phyloP scores from a whole-genome alignment of 202 grass and related monocot species.

The Bolboschoenoplectus hybrid region DNA sequence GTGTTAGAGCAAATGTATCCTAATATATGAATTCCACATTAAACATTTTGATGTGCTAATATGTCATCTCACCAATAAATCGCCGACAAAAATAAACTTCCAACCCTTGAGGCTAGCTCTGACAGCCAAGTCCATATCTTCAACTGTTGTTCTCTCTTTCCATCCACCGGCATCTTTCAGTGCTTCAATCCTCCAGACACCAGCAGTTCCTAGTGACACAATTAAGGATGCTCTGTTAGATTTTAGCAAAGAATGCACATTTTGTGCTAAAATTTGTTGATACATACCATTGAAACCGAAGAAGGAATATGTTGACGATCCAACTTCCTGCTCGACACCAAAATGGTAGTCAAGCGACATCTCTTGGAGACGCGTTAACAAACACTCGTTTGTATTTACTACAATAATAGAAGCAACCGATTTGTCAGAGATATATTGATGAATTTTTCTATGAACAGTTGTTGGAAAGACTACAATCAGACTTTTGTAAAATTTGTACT shows the following conservation, averaged over 20 bases:
- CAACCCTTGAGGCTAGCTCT: slow-evolving; percentile 66
- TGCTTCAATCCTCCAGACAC: slow-evolving; percentile 69
- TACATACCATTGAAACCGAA: slow-evolving; percentile 77
- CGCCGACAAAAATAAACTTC: slow-evolving; percentile 65
- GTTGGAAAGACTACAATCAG: not conserved
- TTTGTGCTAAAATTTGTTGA: not conserved
- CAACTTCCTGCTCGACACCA: slow-evolving; percentile 74
- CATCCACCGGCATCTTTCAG: slow-evolving; percentile 70
- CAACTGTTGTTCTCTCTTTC: slow-evolving; percentile 84
- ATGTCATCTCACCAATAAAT: slow-evolving; percentile 43
- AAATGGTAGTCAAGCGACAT: slow-evolving; percentile 98
- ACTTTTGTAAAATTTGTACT: slow-evolving; percentile 1
- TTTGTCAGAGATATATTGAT: not conserved
- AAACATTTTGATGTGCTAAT: not conserved
- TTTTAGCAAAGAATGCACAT: not conserved
- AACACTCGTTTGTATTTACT: slow-evolving; percentile 73
- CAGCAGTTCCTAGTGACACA: slow-evolving; percentile 51
- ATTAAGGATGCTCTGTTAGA: not conserved
- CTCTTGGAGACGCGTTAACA: slow-evolving; percentile 81
- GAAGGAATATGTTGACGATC: slow-evolving; percentile 71
- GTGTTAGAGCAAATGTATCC: slow-evolving; percentile 1
- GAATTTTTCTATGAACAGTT: not conserved
- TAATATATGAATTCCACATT: not conserved
- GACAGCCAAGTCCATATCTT: slow-evolving; percentile 91
- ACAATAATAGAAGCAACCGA: not conserved